These are phyloP conservation scores for Trypanosoma platydactyli DNA, from an alignment of 208 protist species.

Conservation along the genomic window DNA sequence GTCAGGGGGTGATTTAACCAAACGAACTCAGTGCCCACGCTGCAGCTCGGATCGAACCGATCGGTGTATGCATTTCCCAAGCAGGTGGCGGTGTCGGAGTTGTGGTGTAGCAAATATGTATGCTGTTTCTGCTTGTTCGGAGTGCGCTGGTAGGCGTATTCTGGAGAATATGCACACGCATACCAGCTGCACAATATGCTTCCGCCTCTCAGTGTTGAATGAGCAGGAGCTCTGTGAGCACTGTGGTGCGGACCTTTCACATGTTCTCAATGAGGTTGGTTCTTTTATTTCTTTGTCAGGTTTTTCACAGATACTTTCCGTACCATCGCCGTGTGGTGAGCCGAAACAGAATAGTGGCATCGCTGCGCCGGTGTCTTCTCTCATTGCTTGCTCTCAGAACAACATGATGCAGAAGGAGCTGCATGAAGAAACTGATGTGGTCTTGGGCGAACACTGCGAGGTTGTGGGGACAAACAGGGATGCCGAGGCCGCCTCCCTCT, in stretches of 20 bases:
- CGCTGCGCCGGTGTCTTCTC: not conserved
- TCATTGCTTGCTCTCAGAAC: not conserved
- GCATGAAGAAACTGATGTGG: not conserved
- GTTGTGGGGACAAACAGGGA: not conserved
- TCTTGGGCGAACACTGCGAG: not conserved
- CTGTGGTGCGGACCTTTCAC: conserved; percentile 49
- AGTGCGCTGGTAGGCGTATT: conserved; percentile 53
- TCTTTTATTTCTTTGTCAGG: conserved; percentile 26
- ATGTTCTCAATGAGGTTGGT: conserved; percentile 33
- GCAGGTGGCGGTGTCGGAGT: conserved; percentile 53
- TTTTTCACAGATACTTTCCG: not conserved
- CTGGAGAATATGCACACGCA: conserved; percentile 39
- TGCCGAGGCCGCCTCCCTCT: too few species aligned
- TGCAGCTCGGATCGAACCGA: conserved; percentile 39
- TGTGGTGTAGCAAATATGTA: conserved; percentile 57
- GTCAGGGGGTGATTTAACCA: conserved; percentile 58
- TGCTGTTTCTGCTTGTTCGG: conserved; percentile 31
- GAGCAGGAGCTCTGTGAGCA: conserved; percentile 53
- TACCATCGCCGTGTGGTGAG: not conserved
- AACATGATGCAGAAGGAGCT: not conserved
- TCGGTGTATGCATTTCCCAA: conserved; percentile 42
- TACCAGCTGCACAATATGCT: conserved; percentile 60
- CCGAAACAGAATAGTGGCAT: not conserved
- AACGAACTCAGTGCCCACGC: conserved; percentile 48
- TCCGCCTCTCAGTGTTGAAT: conserved; percentile 49